phyloP scores from a whole-genome alignment of 345 rosid species.

The Hevea brasiliensis region DNA sequence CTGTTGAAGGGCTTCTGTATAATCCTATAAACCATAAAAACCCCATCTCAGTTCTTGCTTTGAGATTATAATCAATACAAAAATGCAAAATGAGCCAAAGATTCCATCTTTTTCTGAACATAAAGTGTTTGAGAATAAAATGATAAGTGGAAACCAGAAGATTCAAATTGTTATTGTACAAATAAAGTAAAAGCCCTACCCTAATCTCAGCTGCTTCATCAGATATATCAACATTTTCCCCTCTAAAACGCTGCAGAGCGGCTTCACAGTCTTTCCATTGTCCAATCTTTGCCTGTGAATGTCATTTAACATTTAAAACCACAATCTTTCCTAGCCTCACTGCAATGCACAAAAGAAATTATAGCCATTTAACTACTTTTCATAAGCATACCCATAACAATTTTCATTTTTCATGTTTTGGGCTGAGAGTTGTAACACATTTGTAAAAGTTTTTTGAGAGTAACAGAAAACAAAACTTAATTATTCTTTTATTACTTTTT shows the following conservation, averaged over 20 bases:
- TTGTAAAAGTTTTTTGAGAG: not conserved
- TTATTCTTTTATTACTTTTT: not conserved
- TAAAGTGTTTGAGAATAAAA: no score
- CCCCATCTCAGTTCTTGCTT: not conserved
- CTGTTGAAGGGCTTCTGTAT: constrained; percentile 32
- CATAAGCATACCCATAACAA: not conserved
- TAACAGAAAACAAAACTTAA: not conserved
- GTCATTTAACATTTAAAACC: not conserved
- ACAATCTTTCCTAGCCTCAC: not conserved
- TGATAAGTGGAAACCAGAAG: not conserved
- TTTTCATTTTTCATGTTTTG: not conserved
- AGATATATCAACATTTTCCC: constrained; percentile 46
- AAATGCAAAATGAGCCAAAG: not conserved
- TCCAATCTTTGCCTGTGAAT: constrained; percentile 50
- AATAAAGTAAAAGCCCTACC: constrained; percentile 28
- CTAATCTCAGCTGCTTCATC: constrained; percentile 55
- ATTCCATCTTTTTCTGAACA: not conserved
- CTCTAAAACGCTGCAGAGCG: constrained; percentile 51
- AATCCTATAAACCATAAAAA: constrained; percentile 28
- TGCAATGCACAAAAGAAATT: not conserved
- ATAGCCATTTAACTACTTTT: not conserved
- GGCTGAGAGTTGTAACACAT: not conserved
- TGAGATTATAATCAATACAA: not conserved
- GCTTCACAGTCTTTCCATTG: constrained; percentile 46
- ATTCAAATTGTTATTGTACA: not conserved